Percentiles rank a stretch among this genome's conserved stretches.
These are phyloP conservation scores for Sporothrix phasma DNA, from an alignment of 2,329 filamentous ascomycete species.

Conservation along the genomic window DNA sequence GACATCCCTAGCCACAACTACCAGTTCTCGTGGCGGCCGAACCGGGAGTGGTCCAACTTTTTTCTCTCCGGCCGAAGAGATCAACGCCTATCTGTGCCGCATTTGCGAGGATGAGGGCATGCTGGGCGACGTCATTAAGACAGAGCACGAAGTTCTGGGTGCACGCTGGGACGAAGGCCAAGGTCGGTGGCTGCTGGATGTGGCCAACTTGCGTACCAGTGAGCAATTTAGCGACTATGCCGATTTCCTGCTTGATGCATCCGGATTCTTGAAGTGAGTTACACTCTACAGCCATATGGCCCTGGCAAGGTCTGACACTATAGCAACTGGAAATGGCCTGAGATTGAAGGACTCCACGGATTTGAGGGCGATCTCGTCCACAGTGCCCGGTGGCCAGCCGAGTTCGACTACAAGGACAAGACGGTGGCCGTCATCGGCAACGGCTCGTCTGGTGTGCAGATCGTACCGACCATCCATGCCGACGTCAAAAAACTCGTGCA, in stretches of 20 bases:
- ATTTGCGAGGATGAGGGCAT: slow-evolving; percentile 38
- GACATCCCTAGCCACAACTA: slow-evolving; percentile 52
- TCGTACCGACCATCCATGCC: slow-evolving; percentile 40
- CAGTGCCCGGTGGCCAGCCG: slow-evolving; percentile 43
- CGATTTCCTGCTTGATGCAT: slow-evolving; percentile 40
- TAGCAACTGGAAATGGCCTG: slow-evolving; percentile 45
- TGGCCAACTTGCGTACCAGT: slow-evolving; percentile 31
- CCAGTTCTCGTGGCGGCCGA: slow-evolving; percentile 51
- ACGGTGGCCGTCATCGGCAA: slow-evolving; percentile 47
- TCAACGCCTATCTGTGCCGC: slow-evolving; percentile 41
- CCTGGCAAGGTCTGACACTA: background rate
- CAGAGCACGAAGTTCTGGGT: slow-evolving; percentile 31
- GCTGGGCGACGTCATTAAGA: slow-evolving; percentile 32
- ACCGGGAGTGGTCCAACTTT: slow-evolving; percentile 49
- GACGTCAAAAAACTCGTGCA: slow-evolving; percentile 29
- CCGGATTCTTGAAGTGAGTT: slow-evolving; percentile 43
- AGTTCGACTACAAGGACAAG: slow-evolving; percentile 40
- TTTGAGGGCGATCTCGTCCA: slow-evolving; percentile 43
- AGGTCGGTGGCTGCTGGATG: slow-evolving; percentile 33
- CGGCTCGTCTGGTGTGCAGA: slow-evolving; percentile 44
- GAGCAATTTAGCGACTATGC: slow-evolving; percentile 35
- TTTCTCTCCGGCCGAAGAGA: slow-evolving; percentile 46
- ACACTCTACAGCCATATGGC: no score
- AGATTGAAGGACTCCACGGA: slow-evolving; percentile 34
- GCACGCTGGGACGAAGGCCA: slow-evolving; percentile 37